Conservation (phyloP, 441 rosid genomes). For the Arabidopsis lyrata region DNA sequence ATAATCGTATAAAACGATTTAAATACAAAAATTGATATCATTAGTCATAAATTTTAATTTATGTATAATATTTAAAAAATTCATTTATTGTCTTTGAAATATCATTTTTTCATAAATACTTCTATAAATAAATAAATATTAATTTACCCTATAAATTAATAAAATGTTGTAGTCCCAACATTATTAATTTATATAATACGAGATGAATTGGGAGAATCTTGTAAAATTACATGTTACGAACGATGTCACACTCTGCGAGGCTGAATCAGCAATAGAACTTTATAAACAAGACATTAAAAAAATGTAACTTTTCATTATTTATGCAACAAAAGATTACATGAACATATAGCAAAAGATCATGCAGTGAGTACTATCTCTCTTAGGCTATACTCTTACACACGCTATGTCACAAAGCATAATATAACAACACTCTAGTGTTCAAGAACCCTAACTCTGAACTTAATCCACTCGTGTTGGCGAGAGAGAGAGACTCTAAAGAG, state of each 20-base stretch:
- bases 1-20: too few relatives aligned
- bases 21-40: too few relatives aligned
- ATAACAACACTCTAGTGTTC: slow-evolving; percentile 24
- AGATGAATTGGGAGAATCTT: not conserved
- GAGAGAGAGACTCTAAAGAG: slow-evolving; percentile 17
- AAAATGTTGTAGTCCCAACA: too few relatives aligned
- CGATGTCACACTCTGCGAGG: not conserved
- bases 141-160: not conserved
- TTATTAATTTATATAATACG: too few relatives aligned
- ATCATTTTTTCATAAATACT: too few relatives aligned
- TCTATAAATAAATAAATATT: too few relatives aligned
- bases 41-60: too few relatives aligned
- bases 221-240: too few relatives aligned
- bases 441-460: slow-evolving; percentile 35
- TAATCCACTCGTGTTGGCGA: slow-evolving; percentile 29
- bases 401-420: slow-evolving; percentile 34
- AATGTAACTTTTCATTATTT: slow-evolving; percentile 30
- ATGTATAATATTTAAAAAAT: too few relatives aligned
- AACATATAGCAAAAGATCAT: slow-evolving; percentile 11
- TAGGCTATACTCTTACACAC: slow-evolving; percentile 30
- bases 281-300: not conserved
- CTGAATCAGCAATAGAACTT: slow-evolving; percentile 9
- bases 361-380: slow-evolving; percentile 22
- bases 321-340: slow-evolving; percentile 34
- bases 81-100: too few relatives aligned